phyloP scores from a whole-genome alignment of 345 rosid genomes.

The Pistacia vera region DNA sequence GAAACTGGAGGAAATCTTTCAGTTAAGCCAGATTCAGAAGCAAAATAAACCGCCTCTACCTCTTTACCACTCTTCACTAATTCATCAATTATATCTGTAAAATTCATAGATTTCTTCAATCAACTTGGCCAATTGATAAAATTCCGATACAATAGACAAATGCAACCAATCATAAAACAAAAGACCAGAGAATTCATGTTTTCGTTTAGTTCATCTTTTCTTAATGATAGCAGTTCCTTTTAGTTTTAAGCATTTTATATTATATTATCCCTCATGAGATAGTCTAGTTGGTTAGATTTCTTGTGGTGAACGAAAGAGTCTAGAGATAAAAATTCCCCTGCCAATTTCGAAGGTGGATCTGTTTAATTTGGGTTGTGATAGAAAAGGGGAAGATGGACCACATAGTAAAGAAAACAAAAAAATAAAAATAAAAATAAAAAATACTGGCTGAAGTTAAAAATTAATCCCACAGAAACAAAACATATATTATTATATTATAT shows the following conservation, averaged over 20 bases:
- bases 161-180: background rate
- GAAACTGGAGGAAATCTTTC: slow-evolving; percentile 51
- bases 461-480: background rate
- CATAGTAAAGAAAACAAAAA: too few species aligned
- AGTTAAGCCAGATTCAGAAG: slow-evolving; percentile 50
- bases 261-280: too few species aligned
- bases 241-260: background rate
- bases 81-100: slow-evolving; percentile 51
- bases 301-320: too few species aligned
- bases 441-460: background rate
- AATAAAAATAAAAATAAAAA: too few species aligned
- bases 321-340: too few species aligned
- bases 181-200: background rate
- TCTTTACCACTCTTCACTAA: slow-evolving; percentile 54
- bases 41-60: slow-evolving; percentile 61
- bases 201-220: background rate
- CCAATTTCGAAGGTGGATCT: too few species aligned
- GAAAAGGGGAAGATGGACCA: too few species aligned
- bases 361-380: too few species aligned
- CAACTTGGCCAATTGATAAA: background rate
- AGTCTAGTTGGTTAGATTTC: too few species aligned
- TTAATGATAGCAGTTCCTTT: background rate
- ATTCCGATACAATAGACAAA: slow-evolving; percentile 1
- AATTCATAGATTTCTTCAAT: slow-evolving; percentile 10
- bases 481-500: background rate